These are phyloP conservation scores for Xerocomellus amylosporus DNA, from an alignment of 768 basidiomycete genomes.

Conservation along the genomic window DNA sequence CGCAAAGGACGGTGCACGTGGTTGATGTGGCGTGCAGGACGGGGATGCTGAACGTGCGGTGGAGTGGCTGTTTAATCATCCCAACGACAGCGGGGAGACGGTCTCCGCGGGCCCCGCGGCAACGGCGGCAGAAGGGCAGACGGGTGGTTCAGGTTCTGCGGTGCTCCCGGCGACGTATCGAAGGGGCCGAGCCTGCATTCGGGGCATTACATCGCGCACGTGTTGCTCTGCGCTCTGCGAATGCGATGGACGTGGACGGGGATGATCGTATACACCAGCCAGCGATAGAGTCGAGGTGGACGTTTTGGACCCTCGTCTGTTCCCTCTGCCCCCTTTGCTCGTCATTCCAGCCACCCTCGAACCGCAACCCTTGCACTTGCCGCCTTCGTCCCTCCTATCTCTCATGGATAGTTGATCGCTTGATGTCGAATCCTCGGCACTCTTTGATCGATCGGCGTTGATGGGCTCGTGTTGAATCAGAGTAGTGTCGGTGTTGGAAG, in stretches of 20 bases:
- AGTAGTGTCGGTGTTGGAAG: too few relatives aligned
- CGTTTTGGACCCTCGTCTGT: too few relatives aligned
- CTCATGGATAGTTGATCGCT: too few relatives aligned
- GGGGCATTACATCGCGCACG: conserved; percentile 89
- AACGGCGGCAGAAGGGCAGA: conserved; percentile 6
- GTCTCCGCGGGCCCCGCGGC: conserved; percentile 22
- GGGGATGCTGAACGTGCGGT: conserved; percentile 82
- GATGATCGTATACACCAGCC: too few relatives aligned
- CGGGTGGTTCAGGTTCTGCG: conserved; percentile 44
- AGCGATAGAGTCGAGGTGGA: too few relatives aligned
- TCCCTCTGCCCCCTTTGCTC: too few relatives aligned
- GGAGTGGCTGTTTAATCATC: conserved; percentile 95
- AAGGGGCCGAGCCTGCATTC: conserved; percentile 78
- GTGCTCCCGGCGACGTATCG: conserved; percentile 45
- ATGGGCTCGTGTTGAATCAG: too few relatives aligned
- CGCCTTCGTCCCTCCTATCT: too few relatives aligned
- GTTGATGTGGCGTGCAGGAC: conserved; percentile 39
- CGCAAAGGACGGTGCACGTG: background rate
- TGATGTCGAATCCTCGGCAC: too few relatives aligned
- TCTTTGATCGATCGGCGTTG: too few relatives aligned
- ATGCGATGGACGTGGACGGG: conserved; percentile 32
- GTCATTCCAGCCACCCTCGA: too few relatives aligned
- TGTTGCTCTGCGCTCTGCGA: conserved; percentile 34
- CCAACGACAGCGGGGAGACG: conserved; percentile 75
- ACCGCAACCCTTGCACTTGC: too few relatives aligned